Base-by-base conservation (phyloP, 2,329 filamentous ascomycete genomes). In the Celoporthe dispersa region DNA sequence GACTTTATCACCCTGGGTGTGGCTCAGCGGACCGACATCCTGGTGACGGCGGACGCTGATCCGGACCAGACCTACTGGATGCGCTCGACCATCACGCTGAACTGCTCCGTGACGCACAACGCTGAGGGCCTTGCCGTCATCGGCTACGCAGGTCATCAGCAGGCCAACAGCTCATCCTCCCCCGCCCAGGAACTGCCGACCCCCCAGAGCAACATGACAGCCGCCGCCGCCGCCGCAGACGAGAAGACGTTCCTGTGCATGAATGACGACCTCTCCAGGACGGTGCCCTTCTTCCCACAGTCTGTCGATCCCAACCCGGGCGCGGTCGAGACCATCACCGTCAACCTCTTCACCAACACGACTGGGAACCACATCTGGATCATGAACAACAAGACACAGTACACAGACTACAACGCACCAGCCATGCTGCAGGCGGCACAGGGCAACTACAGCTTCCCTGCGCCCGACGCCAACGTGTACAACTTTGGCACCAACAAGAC, bases 1-100 rank as follows among this genome's bases (percentile, higher is more conserved):
- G 31, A 44, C 31, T 61, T 44, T 31, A 19, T 67, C 31, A 67
- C 55, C 3, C 39, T 67, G 16, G 66, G 66, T 35, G 55, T 67
- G 14, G 66, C 55, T 16, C 55, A 67, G 33, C 57, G 66, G 3
- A 19, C 57, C 16, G 59, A 68, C n/a, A 60, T 68, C 6, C 12
- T 64, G 7, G 66, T 68, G 6, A 64, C 33, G 44, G 66, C 33
- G 4, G 37, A 63, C 22, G 33, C 28, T 14, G 35, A 41, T 19
- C 22, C 28, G 14, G 61, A 16, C 11, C 12, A 31, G n/a, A 31
- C 66, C 16, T 63, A 64, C 31, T 68, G 60, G 59, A 68, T 68
- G 66, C 66, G 66, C 16, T 39, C 33, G 9, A 63, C 61, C 14
- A 37, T 64, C 22, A 22, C 37, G 5, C 22, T 41, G 60, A 63